Evolutionary conservation across 441 rosid genomes (phyloP).

Genomic region (Aquilaria agallochum): DNA sequence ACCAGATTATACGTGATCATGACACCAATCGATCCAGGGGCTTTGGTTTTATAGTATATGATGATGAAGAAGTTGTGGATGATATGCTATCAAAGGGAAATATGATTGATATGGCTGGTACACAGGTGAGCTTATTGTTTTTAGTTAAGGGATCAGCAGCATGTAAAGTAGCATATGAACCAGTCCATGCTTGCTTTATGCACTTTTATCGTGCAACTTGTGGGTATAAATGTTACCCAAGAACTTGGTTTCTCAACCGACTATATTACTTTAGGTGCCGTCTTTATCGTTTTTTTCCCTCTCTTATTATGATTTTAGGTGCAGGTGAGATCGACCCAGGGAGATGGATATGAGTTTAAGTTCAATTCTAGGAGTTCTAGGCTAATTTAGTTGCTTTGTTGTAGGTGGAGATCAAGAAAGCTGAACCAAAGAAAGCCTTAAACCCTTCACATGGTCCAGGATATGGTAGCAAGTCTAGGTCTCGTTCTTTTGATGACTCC

Average conservation of each 20-base stretch:
- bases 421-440: constrained; percentile 98
- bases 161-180: constrained; percentile 15
- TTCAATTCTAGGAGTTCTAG: constrained; percentile 55
- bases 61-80: constrained; percentile 82
- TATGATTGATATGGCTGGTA: constrained; percentile 91
- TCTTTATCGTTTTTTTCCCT: constrained; percentile 6
- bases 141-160: constrained; percentile 25
- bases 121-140: constrained; percentile 65
- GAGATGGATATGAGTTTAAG: constrained; percentile 36
- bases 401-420: constrained; percentile 99
- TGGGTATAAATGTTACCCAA: neutral
- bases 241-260: neutral
- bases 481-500: constrained; percentile 69
- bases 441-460: constrained; percentile 83
- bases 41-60: constrained; percentile 87
- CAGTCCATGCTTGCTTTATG: constrained; percentile 5
- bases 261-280: constrained; percentile 1
- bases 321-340: constrained; percentile 40
- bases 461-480: constrained; percentile 85
- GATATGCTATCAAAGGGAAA: constrained; percentile 77
- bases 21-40: constrained; percentile 83
- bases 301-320: constrained; percentile 20
- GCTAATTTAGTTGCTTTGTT: constrained; percentile 96
- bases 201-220: neutral
- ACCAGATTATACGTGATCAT: constrained; percentile 87